Evolutionary conservation across 768 basidiomycete species (phyloP).

Genomic region (Porpolomopsis calyptriformis): DNA sequence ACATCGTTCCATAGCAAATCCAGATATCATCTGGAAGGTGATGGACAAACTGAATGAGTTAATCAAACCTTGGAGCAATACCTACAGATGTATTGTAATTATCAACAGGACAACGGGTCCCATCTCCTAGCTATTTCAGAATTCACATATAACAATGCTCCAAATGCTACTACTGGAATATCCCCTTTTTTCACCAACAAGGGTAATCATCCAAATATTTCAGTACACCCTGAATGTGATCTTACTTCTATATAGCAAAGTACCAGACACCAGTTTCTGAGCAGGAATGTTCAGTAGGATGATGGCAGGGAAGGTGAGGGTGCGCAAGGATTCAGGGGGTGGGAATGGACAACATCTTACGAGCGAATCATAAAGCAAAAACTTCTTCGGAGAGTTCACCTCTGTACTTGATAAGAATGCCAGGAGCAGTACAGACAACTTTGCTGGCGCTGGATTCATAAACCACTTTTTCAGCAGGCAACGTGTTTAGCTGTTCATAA

Average conservation of each 20-base stretch:
- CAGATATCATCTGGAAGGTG: too few species aligned
- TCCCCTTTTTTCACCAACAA: too few species aligned
- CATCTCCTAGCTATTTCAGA: too few species aligned
- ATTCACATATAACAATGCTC: too few species aligned
- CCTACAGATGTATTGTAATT: too few species aligned
- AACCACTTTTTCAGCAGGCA: slow-evolving; percentile 6
- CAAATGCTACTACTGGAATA: too few species aligned
- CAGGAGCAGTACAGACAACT: slow-evolving; percentile 9
- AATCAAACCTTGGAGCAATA: too few species aligned
- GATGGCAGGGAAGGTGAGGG: slow-evolving; percentile 10
- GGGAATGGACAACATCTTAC: slow-evolving; percentile 3
- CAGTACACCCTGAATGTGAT: too few species aligned
- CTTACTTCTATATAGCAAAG: too few species aligned
- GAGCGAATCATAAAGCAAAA: slow-evolving; percentile 5
- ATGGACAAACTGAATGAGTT: too few species aligned
- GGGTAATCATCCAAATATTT: too few species aligned
- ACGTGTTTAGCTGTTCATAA: slow-evolving; percentile 3
- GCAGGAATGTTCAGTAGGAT: background rate
- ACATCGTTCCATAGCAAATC: slow-evolving; percentile 17
- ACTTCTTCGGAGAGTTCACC: slow-evolving; percentile 9
- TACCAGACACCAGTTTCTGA: slow-evolving; percentile 16
- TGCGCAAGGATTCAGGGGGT: slow-evolving; percentile 16
- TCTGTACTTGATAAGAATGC: slow-evolving; percentile 11
- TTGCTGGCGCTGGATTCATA: slow-evolving; percentile 8
- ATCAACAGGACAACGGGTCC: too few species aligned